Evolutionary conservation across 129 eudicot species (phyloP).

Genomic region (Chrysanthemum makinoi): DNA sequence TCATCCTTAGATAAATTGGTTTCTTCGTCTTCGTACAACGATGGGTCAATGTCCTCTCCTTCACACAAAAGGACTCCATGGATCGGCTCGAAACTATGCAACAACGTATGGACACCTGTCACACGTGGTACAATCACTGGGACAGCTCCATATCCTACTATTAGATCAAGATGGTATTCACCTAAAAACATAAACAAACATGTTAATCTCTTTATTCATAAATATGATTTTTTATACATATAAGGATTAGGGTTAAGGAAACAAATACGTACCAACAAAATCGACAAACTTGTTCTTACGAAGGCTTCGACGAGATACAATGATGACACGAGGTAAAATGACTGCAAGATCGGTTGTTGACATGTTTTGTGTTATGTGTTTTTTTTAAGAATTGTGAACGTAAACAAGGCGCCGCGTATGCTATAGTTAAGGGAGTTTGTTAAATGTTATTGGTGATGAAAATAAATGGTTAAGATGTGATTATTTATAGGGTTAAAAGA

Average conservation of each 20-base stretch:
- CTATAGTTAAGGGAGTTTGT: constrained; percentile 15
- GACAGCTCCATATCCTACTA: constrained; percentile 88
- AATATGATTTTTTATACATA: neutral
- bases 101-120: constrained; percentile 62
- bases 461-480: constrained; percentile 4
- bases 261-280: constrained; percentile 62
- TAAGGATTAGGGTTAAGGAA: no score
- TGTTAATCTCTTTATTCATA: neutral
- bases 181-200: constrained; percentile 31
- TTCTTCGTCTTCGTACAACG: constrained; percentile 51
- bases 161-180: constrained; percentile 90
- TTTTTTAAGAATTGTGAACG: neutral
- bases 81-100: constrained; percentile 91
- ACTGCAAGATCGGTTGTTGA: constrained; percentile 58
- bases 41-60: constrained; percentile 95
- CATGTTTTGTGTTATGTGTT: constrained; percentile 15
- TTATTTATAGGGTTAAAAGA: constrained; percentile 19
- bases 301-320: constrained; percentile 83
- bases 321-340: constrained; percentile 81
- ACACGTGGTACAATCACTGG: constrained; percentile 93
- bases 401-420: constrained; percentile 23
- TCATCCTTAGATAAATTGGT: constrained; percentile 54
- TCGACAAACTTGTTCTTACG: constrained; percentile 98
- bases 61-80: constrained; percentile 97
- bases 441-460: constrained; percentile 12